Base-by-base conservation (phyloP, 1,284 basidiomycete genomes). In the Ganoderma boninense region DNA sequence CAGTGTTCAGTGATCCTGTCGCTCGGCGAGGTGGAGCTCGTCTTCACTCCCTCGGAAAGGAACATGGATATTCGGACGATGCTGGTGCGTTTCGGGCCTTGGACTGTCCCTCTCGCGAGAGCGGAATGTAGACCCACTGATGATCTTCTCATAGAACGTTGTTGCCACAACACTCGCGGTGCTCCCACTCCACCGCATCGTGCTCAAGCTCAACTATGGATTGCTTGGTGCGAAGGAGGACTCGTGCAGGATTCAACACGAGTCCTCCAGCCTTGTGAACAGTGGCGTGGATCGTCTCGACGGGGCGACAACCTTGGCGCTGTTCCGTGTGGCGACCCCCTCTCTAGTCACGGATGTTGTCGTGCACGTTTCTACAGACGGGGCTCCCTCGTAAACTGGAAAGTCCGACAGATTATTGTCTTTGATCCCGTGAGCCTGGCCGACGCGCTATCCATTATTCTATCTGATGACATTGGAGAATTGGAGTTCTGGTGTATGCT, bases 1-100 rank as follows among this genome's bases (percentile, higher is more conserved):
- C 16, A 11, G 26, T 64, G 61, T 46, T 69, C 29, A 29, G 52
- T 20, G 35, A 20, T 20, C 63, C 65, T 14, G 52, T 11, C 5
- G 56, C 65, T 18, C 65, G 69, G 40, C 44, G 64, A 66, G 16
- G 4, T 73, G n/a, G 68, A 73, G 49, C 6, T 73, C 0, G 62
- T 61, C 42, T 62, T 67, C 44, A n/a, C n/a, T 4, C 65, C 72
- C 6, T 38, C 23, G 7, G 72, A 69, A n/a, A 61, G 63, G 35
- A 40, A 61, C 6, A 10, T 61, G 23, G 40, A 61, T 20, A 18
- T 61, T 8, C n/a, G 29, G n/a, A 5, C 20, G 26, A 11, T 43
- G 23, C 13, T 43, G 38, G 60, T 61, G 23, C 32, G 60, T 61
- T 52, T 4, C 8, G 44, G 2, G 5, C 2, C n/a, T n/a, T n/a